Evolutionary conservation across 2,329 filamentous ascomycete genomes (phyloP), one percentile per base, ranked within the genome.

Genomic region (Neocucurbitaria cava): DNA sequence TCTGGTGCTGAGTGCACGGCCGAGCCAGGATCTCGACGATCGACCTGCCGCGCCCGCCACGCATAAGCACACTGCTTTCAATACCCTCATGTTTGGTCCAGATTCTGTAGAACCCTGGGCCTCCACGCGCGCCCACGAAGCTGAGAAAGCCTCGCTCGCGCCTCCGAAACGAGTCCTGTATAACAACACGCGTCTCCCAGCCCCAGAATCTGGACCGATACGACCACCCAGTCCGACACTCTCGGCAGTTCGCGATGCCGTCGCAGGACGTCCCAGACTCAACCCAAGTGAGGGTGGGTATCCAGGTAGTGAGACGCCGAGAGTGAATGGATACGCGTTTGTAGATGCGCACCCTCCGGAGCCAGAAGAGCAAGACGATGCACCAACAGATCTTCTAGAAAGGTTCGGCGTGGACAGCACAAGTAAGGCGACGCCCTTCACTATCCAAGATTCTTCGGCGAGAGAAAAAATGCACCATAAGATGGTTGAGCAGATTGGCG

Each of bases 281-380:
- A 83, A 82, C 8, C 85, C 88, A 21, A 85, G 86, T 11, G 87
- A 91, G 62, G 82, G 82, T 2, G 82, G 83, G 2, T 85, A 81
- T 56, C 81, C 81, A 1, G 89, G 88, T 15, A 84, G 83, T 53
- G 92, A 96, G 74, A 98, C 94, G 0, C 95, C 94, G 0, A 85
- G 91, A 2, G 91, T 98, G 0, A 96, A 96, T 59, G 95, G 95
- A 1, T 99, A 97, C 73, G 86, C 92, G 0, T 98, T 96, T 76
- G 93, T 99, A 31, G 92, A 96, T 64, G 92, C 96, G 52, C 91
- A 96, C 21, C 92, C 96, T 61, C 92, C 96, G 53, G 90, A 89
- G 36, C 84, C 85, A 0, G 73, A 76, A 40, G 72, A 75, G 39
- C 72, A 75, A 23, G 72, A 71, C 13, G 71, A 74, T 43, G 73